Percentiles rank a stretch among this genome's conserved stretches.
Conservation (phyloP, 495 filamentous ascomycete genomes). For the Schizothecium vesticola region DNA sequence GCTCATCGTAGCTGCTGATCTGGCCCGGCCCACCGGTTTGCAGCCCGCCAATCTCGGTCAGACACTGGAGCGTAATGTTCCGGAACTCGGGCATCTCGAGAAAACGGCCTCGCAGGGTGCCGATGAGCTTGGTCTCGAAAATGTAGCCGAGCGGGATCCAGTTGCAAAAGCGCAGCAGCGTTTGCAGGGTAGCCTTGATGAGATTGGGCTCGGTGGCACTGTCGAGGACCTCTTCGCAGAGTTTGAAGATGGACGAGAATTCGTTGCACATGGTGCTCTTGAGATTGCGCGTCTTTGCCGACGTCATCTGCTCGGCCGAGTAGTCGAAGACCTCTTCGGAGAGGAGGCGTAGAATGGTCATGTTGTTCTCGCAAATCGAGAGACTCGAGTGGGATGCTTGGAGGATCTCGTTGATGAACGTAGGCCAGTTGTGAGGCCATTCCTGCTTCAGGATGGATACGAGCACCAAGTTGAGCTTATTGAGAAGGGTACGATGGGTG, state of each 20-base stretch:
- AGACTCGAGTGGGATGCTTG: conserved; percentile 89
- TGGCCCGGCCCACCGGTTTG: conserved; percentile 62
- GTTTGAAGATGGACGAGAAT: conserved; percentile 94
- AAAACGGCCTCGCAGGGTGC: conserved; percentile 85
- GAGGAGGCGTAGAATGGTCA: conserved; percentile 91
- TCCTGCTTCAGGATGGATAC: conserved; percentile 98
- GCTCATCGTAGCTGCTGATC: conserved; percentile 79
- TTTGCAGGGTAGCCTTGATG: conserved; percentile 91
- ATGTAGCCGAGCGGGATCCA: conserved; percentile 99
- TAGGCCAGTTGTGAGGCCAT: conserved; percentile 99
- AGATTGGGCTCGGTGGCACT: conserved; percentile 83
- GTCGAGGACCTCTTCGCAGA: conserved; percentile 88
- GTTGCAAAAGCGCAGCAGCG: conserved; percentile 90
- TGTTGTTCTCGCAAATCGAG: conserved; percentile 99
- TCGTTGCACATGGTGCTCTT: conserved; percentile 98
- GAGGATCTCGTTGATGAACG: conserved; percentile 99
- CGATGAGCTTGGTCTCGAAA: conserved; percentile 94
- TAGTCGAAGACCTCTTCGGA: conserved; percentile 99
- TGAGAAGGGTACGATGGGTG: conserved; percentile 77
- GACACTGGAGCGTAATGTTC: conserved; percentile 91
- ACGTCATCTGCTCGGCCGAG: conserved; percentile 97
- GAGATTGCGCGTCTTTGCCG: conserved; percentile 85
- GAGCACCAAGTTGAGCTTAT: conserved; percentile 96
- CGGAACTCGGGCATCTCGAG: conserved; percentile 87
- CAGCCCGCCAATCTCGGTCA: conserved; percentile 94